These are phyloP conservation scores for Saccharomycopsis schoenii DNA, from an alignment of 805 yeast species.

Conservation along the genomic window DNA sequence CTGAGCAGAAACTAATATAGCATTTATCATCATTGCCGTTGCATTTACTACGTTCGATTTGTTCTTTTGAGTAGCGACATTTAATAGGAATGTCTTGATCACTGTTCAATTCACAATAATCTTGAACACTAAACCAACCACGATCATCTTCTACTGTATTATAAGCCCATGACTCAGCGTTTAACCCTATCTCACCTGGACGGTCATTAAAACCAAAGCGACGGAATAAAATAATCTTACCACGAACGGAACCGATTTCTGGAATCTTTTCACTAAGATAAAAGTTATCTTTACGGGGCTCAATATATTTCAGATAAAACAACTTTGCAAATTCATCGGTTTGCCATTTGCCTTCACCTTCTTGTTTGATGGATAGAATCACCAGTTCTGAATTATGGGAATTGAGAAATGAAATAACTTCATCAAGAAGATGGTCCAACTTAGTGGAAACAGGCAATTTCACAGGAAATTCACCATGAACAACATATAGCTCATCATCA, in stretches of 20 bases:
- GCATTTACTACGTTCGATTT: conserved; percentile 45
- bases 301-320: conserved; percentile 49
- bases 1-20: conserved; percentile 65
- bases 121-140: conserved; percentile 57
- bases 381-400: conserved; percentile 49
- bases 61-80: conserved; percentile 44
- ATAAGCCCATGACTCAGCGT: conserved; percentile 58
- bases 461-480: conserved; percentile 72
- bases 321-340: conserved; percentile 58
- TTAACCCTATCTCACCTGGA: conserved; percentile 45
- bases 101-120: conserved; percentile 54
- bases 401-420: conserved; percentile 48
- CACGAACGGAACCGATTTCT: conserved; percentile 49
- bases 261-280: conserved; percentile 50
- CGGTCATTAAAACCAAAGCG: conserved; percentile 52
- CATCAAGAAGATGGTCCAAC: conserved; percentile 42
- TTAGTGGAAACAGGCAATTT: conserved; percentile 46
- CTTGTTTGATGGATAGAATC: conserved; percentile 61
- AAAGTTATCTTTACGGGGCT: conserved; percentile 45
- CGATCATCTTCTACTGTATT: conserved; percentile 59
- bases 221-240: conserved; percentile 56
- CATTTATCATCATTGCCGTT: conserved; percentile 38
- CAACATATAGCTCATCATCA: conserved; percentile 48
- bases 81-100: conserved; percentile 47
- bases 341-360: conserved; percentile 61